These are phyloP conservation scores for Lagerstroemia speciosa DNA, from an alignment of 345 rosid genomes.

Conservation along the genomic window DNA sequence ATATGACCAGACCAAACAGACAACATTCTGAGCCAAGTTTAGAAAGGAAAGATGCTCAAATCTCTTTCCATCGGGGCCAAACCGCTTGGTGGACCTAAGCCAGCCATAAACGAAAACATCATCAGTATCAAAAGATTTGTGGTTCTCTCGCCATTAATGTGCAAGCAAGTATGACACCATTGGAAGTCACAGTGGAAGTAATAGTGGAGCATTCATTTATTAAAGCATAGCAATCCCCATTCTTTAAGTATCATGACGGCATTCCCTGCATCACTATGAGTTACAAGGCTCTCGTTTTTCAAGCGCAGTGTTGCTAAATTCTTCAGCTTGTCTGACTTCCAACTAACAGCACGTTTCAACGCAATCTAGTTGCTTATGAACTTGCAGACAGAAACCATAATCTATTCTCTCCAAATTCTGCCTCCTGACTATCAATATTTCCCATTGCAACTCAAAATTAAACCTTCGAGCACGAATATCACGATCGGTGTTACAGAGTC, in stretches of 20 bases:
- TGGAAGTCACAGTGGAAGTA: not conserved
- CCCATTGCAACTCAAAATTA: not conserved
- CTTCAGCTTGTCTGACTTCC: not conserved
- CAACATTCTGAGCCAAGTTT: slow-evolving; percentile 84
- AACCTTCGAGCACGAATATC: not conserved
- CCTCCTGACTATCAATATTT: not conserved
- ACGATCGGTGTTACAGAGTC: not conserved
- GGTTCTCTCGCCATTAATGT: no score
- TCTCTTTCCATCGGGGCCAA: slow-evolving; percentile 75
- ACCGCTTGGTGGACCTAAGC: slow-evolving; percentile 77
- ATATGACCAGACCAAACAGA: slow-evolving; percentile 83
- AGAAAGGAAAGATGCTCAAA: slow-evolving; percentile 87
- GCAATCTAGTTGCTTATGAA: no score
- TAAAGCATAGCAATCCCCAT: no score
- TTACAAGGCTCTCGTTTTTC: no score
- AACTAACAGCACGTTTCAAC: no score
- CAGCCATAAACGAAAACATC: slow-evolving; percentile 3
- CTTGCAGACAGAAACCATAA: not conserved
- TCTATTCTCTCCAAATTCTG: not conserved
- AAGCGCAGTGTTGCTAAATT: not conserved
- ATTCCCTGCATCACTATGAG: not conserved
- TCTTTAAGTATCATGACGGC: not conserved
- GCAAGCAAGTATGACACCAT: no score
- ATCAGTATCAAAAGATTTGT: not conserved
- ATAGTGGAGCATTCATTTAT: not conserved